Evolutionary conservation across 2,329 filamentous ascomycete species (phyloP).

Genomic region (Arachnomyces sp.): DNA sequence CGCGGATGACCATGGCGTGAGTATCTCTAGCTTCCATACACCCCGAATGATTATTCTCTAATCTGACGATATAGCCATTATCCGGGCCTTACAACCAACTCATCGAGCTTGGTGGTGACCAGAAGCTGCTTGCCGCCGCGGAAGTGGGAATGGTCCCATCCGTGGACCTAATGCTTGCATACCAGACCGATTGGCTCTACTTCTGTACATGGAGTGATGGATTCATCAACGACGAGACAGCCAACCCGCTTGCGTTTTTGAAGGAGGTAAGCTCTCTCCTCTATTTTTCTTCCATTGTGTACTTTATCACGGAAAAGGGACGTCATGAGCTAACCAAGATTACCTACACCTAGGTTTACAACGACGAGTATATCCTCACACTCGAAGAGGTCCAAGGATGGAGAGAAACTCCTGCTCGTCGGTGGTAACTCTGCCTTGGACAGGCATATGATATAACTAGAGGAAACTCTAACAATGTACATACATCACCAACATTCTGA

Average conservation of each 20-base stretch:
- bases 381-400: conserved; percentile 43
- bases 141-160: conserved; percentile 43
- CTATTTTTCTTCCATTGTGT: no score
- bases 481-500: no score
- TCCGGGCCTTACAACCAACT: conserved; percentile 40
- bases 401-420: conserved; percentile 20
- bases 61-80: conserved; percentile 26
- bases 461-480: no score
- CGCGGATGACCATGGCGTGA: conserved; percentile 37
- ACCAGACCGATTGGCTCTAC: conserved; percentile 43
- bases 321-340: no score
- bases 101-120: conserved; percentile 36
- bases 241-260: conserved; percentile 36
- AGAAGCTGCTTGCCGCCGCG: conserved; percentile 42
- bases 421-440: no score
- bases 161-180: conserved; percentile 35
- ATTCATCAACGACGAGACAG: conserved; percentile 36
- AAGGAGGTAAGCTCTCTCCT: conserved; percentile 12
- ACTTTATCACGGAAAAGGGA: no score
- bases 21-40: conserved; percentile 9
- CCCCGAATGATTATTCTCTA: conserved; percentile 4
- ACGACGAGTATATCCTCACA: conserved; percentile 9
- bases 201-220: conserved; percentile 42
- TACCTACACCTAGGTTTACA: conserved; percentile 15
- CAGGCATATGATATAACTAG: no score